Evolutionary conservation across 176 grass and related monocot genomes (phyloP), one percentile per base, ranked within the genome.

Genomic region (Oryza meyeriana): DNA sequence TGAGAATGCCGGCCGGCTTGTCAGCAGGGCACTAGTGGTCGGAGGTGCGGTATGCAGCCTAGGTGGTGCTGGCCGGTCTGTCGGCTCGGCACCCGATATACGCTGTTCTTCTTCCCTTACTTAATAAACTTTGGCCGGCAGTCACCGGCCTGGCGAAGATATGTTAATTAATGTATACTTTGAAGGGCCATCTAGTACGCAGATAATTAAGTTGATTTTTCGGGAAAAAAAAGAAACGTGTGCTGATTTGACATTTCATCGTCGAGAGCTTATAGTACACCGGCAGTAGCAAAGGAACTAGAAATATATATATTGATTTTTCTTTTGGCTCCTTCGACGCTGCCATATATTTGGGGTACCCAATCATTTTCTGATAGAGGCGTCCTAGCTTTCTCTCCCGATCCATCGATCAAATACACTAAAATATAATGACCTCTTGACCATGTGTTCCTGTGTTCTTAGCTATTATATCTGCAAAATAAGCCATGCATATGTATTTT

Each of bases 291-390:
- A 42, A 29, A 38, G 1, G 57, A 79, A 52, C 22, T 22, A 57
- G 17, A 80, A 6, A 12, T 11, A 41, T 10, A 48, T 48, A 22
- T 52, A 55, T n/a, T 55, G 50, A 55, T 24, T 52, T 45, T 44
- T 24, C 36, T 45, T 44, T 32, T 22, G 58, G 69, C 57, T 82
- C 36, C 38, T 74, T 82, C 16, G 58, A 50, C 52, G n/a, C 24
- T 34, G 50, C 41, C 40, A 72, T 27, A 30, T 26, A 57, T 27
- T 38, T 55, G 75, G 75, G 75, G 30, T 85, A 78, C 66, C 10
- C 5, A 17, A 69, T 85, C 83, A 64, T 85, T 85, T 79, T 79
- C 75, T 64, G 83, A 85, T 24, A 38, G 83, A 79, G 6, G 58
- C 30, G 4, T 72, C 5, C 36, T 33, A 85, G 55, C 55, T 59